These are phyloP conservation scores for Pseudogymnoascus sp. DNA, from an alignment of 2,329 filamentous ascomycete genomes.

Conservation along the genomic window DNA sequence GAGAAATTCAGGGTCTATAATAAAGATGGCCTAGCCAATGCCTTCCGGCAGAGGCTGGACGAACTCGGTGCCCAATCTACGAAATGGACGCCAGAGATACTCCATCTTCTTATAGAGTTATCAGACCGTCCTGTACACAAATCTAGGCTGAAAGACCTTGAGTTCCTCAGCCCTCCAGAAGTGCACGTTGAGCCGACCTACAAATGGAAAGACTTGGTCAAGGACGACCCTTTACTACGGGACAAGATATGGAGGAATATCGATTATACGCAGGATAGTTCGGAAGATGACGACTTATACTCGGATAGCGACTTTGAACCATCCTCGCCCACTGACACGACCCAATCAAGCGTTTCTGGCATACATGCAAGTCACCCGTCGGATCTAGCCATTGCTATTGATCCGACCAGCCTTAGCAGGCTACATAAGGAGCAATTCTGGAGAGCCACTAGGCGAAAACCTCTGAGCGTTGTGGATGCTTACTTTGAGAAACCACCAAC, in stretches of 20 bases:
- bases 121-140: constrained; percentile 73
- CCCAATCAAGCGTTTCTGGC: constrained; percentile 28
- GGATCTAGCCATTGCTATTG: constrained; percentile 27
- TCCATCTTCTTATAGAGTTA: constrained; percentile 72
- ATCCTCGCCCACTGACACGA: constrained; percentile 29
- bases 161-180: constrained; percentile 41
- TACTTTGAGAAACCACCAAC: constrained; percentile 5
- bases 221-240: constrained; percentile 64
- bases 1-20: constrained; percentile 80
- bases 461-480: neutral
- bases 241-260: constrained; percentile 66
- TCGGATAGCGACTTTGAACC: constrained; percentile 29
- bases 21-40: constrained; percentile 71
- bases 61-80: constrained; percentile 47
- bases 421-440: constrained; percentile 41
- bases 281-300: constrained; percentile 42
- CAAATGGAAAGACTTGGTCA: constrained; percentile 73
- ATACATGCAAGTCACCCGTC: constrained; percentile 25
- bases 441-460: constrained; percentile 27
- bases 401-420: constrained; percentile 31
- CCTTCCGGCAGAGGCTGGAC: constrained; percentile 50
- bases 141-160: constrained; percentile 57
- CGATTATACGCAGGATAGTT: constrained; percentile 58
- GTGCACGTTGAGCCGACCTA: constrained; percentile 43
- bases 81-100: constrained; percentile 70